Conservation (phyloP, 2,329 filamentous ascomycete genomes). For the Ophiocordyceps polyrhachis-furcata region DNA sequence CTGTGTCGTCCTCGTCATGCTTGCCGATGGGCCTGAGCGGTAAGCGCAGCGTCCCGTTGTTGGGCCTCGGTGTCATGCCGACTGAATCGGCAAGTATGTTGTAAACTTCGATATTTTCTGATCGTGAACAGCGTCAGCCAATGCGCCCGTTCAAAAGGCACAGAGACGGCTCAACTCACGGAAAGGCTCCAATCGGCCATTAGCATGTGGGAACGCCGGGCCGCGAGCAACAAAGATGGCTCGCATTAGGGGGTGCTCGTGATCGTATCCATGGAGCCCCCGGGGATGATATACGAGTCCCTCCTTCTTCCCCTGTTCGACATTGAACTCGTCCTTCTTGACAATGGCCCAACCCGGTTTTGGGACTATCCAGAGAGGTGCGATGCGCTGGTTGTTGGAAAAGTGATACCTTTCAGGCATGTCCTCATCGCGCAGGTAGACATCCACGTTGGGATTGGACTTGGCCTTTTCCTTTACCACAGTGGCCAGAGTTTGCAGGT, state of each 20-base stretch:
- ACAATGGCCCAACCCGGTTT: constrained; percentile 89
- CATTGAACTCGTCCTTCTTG: constrained; percentile 57
- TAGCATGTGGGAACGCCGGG: constrained; percentile 78
- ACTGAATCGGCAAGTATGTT: constrained; percentile 86
- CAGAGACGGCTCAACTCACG: constrained; percentile 38
- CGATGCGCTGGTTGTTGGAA: constrained; percentile 69
- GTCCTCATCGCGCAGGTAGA: constrained; percentile 68
- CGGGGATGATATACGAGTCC: constrained; percentile 56
- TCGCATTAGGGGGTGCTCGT: constrained; percentile 86
- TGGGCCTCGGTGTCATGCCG: constrained; percentile 51
- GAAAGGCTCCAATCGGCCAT: constrained; percentile 63
- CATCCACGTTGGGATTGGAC: constrained; percentile 53
- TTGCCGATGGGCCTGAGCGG: constrained; percentile 45
- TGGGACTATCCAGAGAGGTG: constrained; percentile 85
- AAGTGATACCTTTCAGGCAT: constrained; percentile 95
- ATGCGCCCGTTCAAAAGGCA: neutral
- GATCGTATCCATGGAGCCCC: constrained; percentile 87
- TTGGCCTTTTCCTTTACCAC: constrained; percentile 36
- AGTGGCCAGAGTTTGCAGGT: constrained; percentile 50
- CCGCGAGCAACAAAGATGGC: constrained; percentile 88
- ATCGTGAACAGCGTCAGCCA: neutral
- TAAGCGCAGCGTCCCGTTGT: constrained; percentile 72
- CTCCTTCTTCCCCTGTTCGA: constrained; percentile 42
- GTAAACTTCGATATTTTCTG: constrained; percentile 89
- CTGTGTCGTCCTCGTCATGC: constrained; percentile 32